These are phyloP conservation scores for Pyrenophora tritici-repentis DNA, from an alignment of 2,329 filamentous ascomycete species.

Conservation along the genomic window DNA sequence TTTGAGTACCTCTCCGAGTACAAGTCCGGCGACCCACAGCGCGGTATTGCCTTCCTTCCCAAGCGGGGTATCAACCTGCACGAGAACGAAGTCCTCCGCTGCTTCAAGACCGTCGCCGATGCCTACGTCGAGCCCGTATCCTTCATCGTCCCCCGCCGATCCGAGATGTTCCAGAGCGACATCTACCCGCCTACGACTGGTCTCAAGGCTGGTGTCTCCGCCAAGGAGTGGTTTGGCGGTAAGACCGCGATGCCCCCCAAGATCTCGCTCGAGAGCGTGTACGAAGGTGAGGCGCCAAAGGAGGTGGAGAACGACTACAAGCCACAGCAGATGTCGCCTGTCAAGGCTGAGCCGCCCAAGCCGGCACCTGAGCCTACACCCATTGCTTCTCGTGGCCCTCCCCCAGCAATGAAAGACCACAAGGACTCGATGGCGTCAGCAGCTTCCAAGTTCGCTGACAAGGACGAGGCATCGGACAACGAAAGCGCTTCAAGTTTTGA, in stretches of 20 bases:
- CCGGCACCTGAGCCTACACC: slow-evolving; percentile 55
- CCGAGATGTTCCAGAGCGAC: slow-evolving; percentile 94
- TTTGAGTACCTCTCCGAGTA: slow-evolving; percentile 97
- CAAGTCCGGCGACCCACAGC: slow-evolving; percentile 94
- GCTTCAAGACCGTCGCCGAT: slow-evolving; percentile 97
- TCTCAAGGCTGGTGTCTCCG: slow-evolving; percentile 76
- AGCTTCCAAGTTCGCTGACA: slow-evolving; percentile 84
- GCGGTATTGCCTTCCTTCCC: slow-evolving; percentile 91
- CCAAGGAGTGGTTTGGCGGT: slow-evolving; percentile 82
- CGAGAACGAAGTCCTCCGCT: slow-evolving; percentile 89
- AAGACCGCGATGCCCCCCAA: slow-evolving; percentile 85
- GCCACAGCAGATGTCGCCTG: slow-evolving; percentile 55
- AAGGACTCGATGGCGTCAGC: slow-evolving; percentile 83
- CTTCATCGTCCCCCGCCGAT: slow-evolving; percentile 91
- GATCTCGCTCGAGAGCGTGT: slow-evolving; percentile 90
- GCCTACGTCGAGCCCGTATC: slow-evolving; percentile 93
- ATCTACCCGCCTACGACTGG: slow-evolving; percentile 90
- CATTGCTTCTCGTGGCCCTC: slow-evolving; percentile 56
- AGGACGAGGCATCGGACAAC: slow-evolving; percentile 64
- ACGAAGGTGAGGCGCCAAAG: slow-evolving; percentile 79
- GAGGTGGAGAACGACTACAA: slow-evolving; percentile 76
- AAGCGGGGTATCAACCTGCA: slow-evolving; percentile 94
- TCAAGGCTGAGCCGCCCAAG: slow-evolving; percentile 59
- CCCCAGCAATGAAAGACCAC: slow-evolving; percentile 79
- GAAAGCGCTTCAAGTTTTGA: slow-evolving; percentile 83